These are phyloP conservation scores for Cinchona pubescens DNA, from an alignment of 257 asterid genomes.

Conservation along the genomic window DNA sequence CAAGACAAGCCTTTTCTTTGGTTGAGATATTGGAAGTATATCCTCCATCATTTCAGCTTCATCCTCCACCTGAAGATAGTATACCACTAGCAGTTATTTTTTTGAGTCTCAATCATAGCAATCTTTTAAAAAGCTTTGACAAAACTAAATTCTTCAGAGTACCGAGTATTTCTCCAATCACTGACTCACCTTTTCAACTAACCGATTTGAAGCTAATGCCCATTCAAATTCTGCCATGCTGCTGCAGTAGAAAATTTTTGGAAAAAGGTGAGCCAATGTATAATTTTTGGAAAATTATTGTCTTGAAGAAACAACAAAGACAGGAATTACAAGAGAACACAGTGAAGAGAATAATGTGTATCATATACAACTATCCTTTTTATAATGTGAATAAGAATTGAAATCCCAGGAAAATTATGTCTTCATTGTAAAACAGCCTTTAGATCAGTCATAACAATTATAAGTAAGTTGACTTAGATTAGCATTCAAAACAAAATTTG, in stretches of 20 bases:
- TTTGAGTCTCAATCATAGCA: background rate
- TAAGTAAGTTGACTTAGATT: background rate
- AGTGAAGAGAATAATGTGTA: background rate
- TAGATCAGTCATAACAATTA: background rate
- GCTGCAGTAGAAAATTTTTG: constrained; percentile 29
- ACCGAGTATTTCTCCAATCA: constrained; percentile 7
- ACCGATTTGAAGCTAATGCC: constrained; percentile 53
- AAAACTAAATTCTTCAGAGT: background rate
- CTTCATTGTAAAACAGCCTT: background rate
- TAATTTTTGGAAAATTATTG: background rate
- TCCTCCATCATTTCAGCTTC: constrained; percentile 41
- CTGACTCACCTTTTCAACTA: constrained; percentile 51
- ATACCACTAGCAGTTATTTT: background rate
- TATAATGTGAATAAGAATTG: background rate
- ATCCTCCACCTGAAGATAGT: constrained; percentile 39
- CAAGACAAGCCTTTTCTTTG: constrained; percentile 57
- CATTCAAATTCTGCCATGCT: constrained; percentile 51
- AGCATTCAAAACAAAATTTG: background rate
- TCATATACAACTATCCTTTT: background rate
- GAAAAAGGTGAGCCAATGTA: constrained; percentile 7
- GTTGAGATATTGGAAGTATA: constrained; percentile 33
- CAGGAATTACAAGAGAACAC: background rate
- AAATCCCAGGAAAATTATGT: background rate
- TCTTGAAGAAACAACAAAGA: constrained; percentile 3
- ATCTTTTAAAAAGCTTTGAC: constrained; percentile 6